These are phyloP conservation scores for Diaporthe ilicicola DNA, from an alignment of 2,329 filamentous ascomycete genomes.

Conservation along the genomic window DNA sequence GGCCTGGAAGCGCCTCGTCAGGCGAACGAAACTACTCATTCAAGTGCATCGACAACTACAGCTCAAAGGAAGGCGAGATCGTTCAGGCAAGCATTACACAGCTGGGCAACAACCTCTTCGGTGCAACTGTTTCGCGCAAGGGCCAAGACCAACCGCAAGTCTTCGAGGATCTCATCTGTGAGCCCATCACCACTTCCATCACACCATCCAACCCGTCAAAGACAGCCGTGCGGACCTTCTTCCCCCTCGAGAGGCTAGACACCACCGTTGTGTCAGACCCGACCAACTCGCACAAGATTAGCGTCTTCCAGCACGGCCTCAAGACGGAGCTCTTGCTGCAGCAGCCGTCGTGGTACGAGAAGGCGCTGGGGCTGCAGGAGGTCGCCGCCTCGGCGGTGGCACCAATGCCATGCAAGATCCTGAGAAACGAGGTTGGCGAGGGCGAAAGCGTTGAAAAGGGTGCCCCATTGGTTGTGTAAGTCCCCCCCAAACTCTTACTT, in stretches of 20 bases:
- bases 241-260: conserved; percentile 80
- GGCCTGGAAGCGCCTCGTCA: conserved; percentile 48
- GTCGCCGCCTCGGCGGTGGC: conserved; percentile 83
- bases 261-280: conserved; percentile 76
- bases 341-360: conserved; percentile 82
- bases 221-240: conserved; percentile 73
- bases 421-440: conserved; percentile 86
- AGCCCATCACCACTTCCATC: conserved; percentile 44
- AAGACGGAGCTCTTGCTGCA: conserved; percentile 67
- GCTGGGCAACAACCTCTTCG: conserved; percentile 55
- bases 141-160: conserved; percentile 47
- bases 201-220: conserved; percentile 37
- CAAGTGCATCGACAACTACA: conserved; percentile 67
- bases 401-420: conserved; percentile 97
- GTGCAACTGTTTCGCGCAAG: conserved; percentile 54
- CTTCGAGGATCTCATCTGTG: conserved; percentile 56
- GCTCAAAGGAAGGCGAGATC: conserved; percentile 70
- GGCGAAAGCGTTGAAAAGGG: conserved; percentile 87
- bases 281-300: conserved; percentile 65
- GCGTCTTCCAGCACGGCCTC: conserved; percentile 77
- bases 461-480: conserved; percentile 83
- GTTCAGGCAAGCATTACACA: conserved; percentile 61
- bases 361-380: conserved; percentile 85
- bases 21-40: conserved; percentile 59
- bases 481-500: conserved; percentile 31